Evolutionary conservation across 305 asterid genomes (phyloP), one percentile per base, ranked within the genome.

Genomic region (Ilex paraguariensis): DNA sequence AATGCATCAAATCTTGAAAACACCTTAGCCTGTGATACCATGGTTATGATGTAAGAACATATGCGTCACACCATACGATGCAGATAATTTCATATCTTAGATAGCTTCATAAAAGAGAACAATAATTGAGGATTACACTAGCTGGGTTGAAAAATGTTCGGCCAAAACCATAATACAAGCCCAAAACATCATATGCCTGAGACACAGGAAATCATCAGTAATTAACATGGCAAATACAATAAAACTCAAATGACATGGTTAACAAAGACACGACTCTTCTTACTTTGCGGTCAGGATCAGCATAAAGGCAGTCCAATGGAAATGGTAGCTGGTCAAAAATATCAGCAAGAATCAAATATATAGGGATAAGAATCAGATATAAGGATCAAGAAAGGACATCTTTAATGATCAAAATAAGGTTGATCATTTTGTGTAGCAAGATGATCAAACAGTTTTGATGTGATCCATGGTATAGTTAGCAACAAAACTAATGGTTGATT

Each of bases 81-180:
- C 9, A 8, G 42, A 36, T 36, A 7, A 5, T 5, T 36, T 8
- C 48, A 42, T 42, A 12, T 46, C 13, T 46, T 46, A 46, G 42
- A 36, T 7, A 46, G 13, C 13, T 4, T 8, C 52, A 3, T 46
- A 3, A 13, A 46, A 46, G 6, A 46, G 52, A 3, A 13, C 52
- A 46, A 11, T 13, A 46, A 52, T 14, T 63, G 76, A 64, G 21
- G 51, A 65, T 66, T 87, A 91, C 95, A 70, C 93, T 91, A 12
- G 93, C 95, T 54, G 87, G 87, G 82, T 86, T 85, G 85, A 90
- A 73, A 77, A 90, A 90, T 72, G 95, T 91, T 36, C 93, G 91
- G 30, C 91, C 70, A 56, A 91, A 10, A 14, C 97, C 96, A 61
- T 77, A 91, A 70, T 88, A 84, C 84, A 88, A 79, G 77, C 95